Base-by-base conservation (phyloP, 805 yeast genomes). In the Spathaspora girioi region DNA sequence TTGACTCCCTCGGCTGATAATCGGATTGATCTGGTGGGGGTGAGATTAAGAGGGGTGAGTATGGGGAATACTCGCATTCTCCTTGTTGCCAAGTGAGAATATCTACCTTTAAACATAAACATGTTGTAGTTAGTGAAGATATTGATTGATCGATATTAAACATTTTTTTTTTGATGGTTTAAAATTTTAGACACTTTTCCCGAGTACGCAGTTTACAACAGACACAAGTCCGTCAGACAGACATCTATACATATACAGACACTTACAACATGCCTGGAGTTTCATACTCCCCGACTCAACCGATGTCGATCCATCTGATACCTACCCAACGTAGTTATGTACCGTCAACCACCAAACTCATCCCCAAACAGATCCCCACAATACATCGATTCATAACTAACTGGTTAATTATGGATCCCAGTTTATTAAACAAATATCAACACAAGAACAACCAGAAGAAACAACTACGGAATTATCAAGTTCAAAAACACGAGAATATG, bases 291-390 rank as follows among this genome's bases (percentile, higher is more conserved):
- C 15, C 40, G 7, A 35, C 40, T 6, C 17, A n/a, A 15, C 40
- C 40, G 3, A 7, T 35, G 14, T 31, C 35, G 69, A 60, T 26
- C 77, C 78, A 23, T 23, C 26, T 23, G 26, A 6, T 23, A 3
- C 26, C 14, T 10, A 29, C 32, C 5, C 64, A 70, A 17, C 73
- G 60, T 60, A 31, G 71, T 9, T 75, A 76, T 17, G 62, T 50
- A 48, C 72, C 68, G 5, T 29, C 32, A 5, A 12, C 11, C 4
- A 29, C 32, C 9, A 73, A 71, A 5, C 71, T 41, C 26, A 73
- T 59, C 3, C 76, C 75, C 4, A 77, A 78, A 42, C 70, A 55
- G 54, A 75, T 77, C 10, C 76, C 78, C n/a, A 75, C 71, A 14
- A 69, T 54, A 7, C 58, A 58, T n/a, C 42, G 52, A 19, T 54